Evolutionary conservation across 129 eudicot genomes (phyloP), one percentile per base, ranked within the genome.

Genomic region (Escallonia herrerae): DNA sequence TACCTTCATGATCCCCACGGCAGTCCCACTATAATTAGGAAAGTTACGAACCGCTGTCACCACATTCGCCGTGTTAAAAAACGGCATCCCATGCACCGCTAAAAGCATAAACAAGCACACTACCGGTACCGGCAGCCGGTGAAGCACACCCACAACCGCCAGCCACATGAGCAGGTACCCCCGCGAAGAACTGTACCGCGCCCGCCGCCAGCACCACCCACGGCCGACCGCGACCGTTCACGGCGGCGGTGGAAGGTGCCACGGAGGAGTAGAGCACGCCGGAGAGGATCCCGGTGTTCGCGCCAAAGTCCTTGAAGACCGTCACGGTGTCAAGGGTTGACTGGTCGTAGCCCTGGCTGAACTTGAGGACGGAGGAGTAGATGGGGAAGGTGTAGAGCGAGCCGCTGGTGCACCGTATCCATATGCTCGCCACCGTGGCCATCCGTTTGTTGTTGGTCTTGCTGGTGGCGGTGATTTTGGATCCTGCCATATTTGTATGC

Each of bases 1-100:
- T 22, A 90, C 97, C 97, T 90, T 90, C 95, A 86, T 83, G 63
- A 90, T 90, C 58, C 97, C 97, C 63, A 90, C 91, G 73, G 76
- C 74, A 41, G 95, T 86, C 56, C 97, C 97, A 14, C 87, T 73
- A 33, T 81, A 83, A 78, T 76, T 63, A 33, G 83, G 80, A 49
- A 90, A 90, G 44, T 90, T 90, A 39, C 66, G 63, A 48, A 90
- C 97, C 38, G 73, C 95, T 4, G 97, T 90, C 44, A 90, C 97
- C 58, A 90, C 95, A 78, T 84, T 79, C 10, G 91, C 91, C 49
- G 97, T 90, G 50, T 86, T 90, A 40, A 84, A 71, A 58, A 86
- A 90, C 3, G 91, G 77, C 68, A 56, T 69, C 8, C 80, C 88
- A 5, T 90, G 95, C 8, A 91, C 91, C 59, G 95, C 89, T 38